Percentiles rank a stretch among this genome's conserved stretches.
Conservation (phyloP, 371 early-diverging fungal species). For the Syncephalastrum monosporum region DNA sequence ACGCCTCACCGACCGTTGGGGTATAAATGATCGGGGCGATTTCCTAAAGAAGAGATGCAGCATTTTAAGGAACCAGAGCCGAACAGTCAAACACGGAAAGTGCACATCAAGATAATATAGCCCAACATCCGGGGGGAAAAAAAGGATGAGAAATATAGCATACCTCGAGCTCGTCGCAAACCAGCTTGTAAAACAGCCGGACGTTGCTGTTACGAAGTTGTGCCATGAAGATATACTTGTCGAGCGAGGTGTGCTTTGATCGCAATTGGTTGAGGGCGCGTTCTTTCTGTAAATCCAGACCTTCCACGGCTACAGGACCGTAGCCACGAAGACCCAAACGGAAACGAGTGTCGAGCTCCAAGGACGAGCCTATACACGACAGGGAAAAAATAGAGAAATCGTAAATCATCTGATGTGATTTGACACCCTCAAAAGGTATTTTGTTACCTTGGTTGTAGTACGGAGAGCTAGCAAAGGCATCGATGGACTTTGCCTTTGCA, state of each 20-base stretch:
- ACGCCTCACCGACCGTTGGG: conserved; percentile 90
- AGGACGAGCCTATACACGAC: conserved; percentile 14
- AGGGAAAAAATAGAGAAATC: too few relatives aligned
- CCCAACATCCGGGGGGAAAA: background rate
- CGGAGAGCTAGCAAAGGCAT: conserved; percentile 16
- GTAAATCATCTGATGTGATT: too few relatives aligned
- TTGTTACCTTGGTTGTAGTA: conserved; percentile 26
- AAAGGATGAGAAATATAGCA: conserved; percentile 7
- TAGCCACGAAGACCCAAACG: conserved; percentile 63
- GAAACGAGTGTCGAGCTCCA: conserved; percentile 6
- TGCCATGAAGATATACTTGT: conserved; percentile 82
- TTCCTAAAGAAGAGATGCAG: conserved; percentile 42
- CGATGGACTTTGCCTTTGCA: background rate
- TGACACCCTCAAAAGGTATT: background rate
- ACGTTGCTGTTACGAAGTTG: conserved; percentile 76
- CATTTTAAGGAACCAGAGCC: background rate
- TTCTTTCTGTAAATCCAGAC: conserved; percentile 65
- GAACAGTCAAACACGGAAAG: conserved; percentile 7
- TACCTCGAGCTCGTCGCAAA: conserved; percentile 75
- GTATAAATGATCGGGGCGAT: conserved; percentile 86
- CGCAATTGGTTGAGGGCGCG: conserved; percentile 72
- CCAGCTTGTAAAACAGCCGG: conserved; percentile 76
- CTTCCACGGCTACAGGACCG: conserved; percentile 70
- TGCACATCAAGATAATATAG: background rate
- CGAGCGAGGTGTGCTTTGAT: conserved; percentile 61